Evolutionary conservation across 768 basidiomycete species (phyloP), one percentile per base, ranked within the genome.

Genomic region (Boletus patriciae): DNA sequence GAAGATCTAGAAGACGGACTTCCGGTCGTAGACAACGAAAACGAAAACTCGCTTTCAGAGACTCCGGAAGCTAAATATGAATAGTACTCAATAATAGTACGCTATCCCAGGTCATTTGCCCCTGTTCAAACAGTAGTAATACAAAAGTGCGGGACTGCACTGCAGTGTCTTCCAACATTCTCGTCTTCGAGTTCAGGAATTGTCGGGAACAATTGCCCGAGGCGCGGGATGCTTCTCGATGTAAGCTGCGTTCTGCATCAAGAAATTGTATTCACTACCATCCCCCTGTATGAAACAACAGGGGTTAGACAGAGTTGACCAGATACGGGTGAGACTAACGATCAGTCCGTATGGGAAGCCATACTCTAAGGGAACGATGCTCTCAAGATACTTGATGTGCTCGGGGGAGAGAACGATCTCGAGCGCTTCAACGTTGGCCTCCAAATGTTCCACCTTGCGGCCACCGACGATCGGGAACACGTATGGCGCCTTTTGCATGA

Each of bases 401-500:
- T 78, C 76, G 0, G 70, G 59, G 3, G 75, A 75, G 44, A 84
- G 75, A 0, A 70, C 58, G 37, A 85, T 78, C 12, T 77, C 73
- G 7, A 84, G 65, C 4, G 82, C 81, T 61, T 83, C 76, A 19
- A 83, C 53, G 61, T 83, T 85, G 43, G 75, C 75, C 42, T 70
- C 46, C 21, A 84, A 66, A 36, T 84, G 79, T 63, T 81, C 80
- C 42, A 81, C 67, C 61, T 82, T 85, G 49, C 80, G 73, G 0
- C 80, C 78, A 5, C 81, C 81, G 27, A 83, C 66, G 54, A 83
- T 73, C 0, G 80, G 80, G 69, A 83, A 83, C 0, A 81, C 79
- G 50, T 74, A 81, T 0, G 78, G 76, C 6, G 78, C 73, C 65
- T 83, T 85, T 42, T 82, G 79, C 69, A 84, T 70, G 12, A 84